Percentiles rank a stretch among this genome's conserved stretches.
Evolutionary conservation across 108 stramenopile genomes (phyloP).

Genomic region (Hondaea fermentalgiana): DNA sequence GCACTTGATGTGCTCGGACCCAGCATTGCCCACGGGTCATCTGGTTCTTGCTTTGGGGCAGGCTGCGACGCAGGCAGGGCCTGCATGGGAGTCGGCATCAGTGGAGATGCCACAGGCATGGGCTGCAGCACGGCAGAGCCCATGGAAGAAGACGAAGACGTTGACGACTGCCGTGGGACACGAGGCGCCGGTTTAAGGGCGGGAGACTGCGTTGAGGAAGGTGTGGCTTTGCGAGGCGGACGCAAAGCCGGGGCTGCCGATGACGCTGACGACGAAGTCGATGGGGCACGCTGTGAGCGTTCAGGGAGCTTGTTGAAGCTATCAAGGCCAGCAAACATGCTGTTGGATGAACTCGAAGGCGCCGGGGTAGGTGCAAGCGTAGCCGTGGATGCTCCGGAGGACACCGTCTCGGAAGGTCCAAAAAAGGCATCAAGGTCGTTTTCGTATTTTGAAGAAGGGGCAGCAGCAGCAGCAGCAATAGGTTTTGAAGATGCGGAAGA

Average conservation of each 20-base stretch:
- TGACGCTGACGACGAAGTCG: background rate
- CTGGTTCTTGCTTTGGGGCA: background rate
- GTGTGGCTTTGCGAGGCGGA: background rate
- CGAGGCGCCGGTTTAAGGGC: background rate
- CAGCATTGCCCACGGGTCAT: background rate
- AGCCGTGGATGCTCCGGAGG: background rate
- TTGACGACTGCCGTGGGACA: too few relatives aligned
- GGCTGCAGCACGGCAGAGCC: too few relatives aligned
- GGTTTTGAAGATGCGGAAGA: background rate
- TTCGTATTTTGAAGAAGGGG: background rate
- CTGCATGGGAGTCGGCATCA: too few relatives aligned
- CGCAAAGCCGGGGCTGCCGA: background rate
- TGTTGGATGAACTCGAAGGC: background rate
- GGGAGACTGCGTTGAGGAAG: background rate
- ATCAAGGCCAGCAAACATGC: slow-evolving; percentile 2
- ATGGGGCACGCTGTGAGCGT: background rate
- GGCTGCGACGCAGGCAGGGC: background rate
- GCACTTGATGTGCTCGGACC: background rate
- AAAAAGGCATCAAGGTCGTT: background rate
- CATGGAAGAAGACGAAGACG: too few relatives aligned
- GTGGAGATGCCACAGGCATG: too few relatives aligned
- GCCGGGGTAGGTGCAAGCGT: background rate
- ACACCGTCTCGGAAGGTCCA: background rate
- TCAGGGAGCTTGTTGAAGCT: slow-evolving; percentile 1
- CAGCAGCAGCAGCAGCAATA: background rate